phyloP scores from a whole-genome alignment of 2,329 filamentous ascomycete genomes.

The Fusarium lyarnte region DNA sequence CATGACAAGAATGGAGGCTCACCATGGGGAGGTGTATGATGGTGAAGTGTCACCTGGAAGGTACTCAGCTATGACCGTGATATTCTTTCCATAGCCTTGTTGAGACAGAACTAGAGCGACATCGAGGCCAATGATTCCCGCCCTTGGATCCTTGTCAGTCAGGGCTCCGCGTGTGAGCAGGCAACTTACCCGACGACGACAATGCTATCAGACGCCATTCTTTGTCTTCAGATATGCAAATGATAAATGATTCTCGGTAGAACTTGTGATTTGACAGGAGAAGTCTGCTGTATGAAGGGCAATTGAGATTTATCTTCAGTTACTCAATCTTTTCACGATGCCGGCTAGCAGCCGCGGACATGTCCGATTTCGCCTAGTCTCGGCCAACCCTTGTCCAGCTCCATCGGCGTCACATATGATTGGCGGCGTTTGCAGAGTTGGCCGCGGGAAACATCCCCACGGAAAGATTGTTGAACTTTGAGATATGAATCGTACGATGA shows the following conservation, averaged over 20 bases:
- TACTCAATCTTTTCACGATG: neutral
- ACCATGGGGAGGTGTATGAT: constrained; percentile 7
- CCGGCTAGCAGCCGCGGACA: neutral
- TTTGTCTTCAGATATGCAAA: fast-evolving
- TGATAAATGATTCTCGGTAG: fast-evolving
- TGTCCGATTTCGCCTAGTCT: neutral
- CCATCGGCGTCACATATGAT: neutral
- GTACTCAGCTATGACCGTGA: neutral
- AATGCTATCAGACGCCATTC: neutral
- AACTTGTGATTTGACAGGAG: fast-evolving
- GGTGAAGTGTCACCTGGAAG: neutral
- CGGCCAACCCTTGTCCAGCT: neutral
- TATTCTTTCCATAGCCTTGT: neutral
- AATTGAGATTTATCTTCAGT: no score
- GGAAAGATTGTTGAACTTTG: neutral
- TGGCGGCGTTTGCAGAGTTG: neutral
- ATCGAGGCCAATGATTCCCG: neutral
- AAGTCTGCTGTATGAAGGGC: fast-evolving
- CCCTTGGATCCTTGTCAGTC: neutral
- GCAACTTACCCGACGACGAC: neutral
- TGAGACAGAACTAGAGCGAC: neutral
- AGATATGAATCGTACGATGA: neutral
- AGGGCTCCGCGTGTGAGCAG: fast-evolving
- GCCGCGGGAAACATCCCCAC: neutral
- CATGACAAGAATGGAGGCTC: neutral